These are phyloP conservation scores for Nakazawaea siamensis DNA, from an alignment of 805 yeast genomes.

Conservation along the genomic window DNA sequence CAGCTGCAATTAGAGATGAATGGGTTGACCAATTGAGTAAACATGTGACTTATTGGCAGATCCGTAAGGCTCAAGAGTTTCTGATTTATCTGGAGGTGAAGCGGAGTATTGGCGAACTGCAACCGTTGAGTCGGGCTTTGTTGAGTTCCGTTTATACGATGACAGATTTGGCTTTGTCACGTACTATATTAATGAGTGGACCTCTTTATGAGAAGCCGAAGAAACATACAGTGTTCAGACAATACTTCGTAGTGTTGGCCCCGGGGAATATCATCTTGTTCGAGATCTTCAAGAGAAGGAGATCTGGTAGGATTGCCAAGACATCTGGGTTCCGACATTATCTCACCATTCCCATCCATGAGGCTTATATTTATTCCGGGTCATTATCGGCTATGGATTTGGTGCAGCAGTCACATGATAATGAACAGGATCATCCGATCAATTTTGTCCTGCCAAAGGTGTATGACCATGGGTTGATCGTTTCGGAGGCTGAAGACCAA, in stretches of 20 bases:
- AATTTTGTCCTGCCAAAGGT: conserved; percentile 57
- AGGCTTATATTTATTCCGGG: conserved; percentile 75
- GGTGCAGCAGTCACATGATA: conserved; percentile 26
- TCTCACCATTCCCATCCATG: conserved; percentile 51
- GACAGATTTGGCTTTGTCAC: conserved; percentile 49
- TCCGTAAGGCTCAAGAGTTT: conserved; percentile 32
- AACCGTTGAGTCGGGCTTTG: too few species aligned
- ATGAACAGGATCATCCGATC: conserved; percentile 44
- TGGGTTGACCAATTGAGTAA: conserved; percentile 54
- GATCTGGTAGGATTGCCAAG: conserved; percentile 33
- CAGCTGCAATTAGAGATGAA: conserved; percentile 37
- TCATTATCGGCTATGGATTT: conserved; percentile 49
- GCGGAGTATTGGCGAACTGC: too few species aligned
- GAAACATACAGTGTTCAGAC: conserved; percentile 59
- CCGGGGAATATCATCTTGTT: conserved; percentile 65
- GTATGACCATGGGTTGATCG: conserved; percentile 77
- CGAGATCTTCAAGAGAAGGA: conserved; percentile 38
- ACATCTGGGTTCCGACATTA: conserved; percentile 42
- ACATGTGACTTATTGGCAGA: conserved; percentile 52
- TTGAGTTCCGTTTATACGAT: conserved; percentile 53
- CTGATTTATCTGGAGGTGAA: too few species aligned
- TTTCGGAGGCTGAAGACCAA: conserved; percentile 66
- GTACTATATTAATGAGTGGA: conserved; percentile 58
- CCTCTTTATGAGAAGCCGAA: conserved; percentile 58
- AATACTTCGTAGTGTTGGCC: conserved; percentile 53